These are phyloP conservation scores for Podaxis mareebaensis DNA, from an alignment of 768 basidiomycete species.

Conservation along the genomic window DNA sequence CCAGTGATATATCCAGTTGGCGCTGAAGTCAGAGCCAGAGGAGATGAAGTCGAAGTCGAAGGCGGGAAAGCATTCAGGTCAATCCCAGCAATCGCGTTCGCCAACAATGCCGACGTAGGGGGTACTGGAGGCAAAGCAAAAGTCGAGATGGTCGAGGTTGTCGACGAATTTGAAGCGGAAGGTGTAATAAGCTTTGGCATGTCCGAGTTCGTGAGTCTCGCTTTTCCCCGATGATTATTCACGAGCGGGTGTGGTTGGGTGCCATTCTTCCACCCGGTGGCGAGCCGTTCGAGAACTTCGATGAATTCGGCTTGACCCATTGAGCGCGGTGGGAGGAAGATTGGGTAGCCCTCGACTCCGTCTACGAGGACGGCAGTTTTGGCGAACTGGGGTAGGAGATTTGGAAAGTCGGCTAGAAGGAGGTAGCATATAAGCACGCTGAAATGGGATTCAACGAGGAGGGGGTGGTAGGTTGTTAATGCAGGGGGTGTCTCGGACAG, in stretches of 20 bases:
- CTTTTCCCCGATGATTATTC: conserved; percentile 35
- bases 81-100: conserved; percentile 10
- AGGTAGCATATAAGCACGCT: conserved; percentile 73
- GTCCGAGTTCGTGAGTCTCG: conserved; percentile 39
- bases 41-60: conserved; percentile 18
- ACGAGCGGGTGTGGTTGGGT: conserved; percentile 54
- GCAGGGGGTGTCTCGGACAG: conserved; percentile 50
- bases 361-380: conserved; percentile 71
- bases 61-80: conserved; percentile 3
- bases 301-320: conserved; percentile 91
- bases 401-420: conserved; percentile 74
- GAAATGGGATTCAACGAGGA: conserved; percentile 86
- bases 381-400: conserved; percentile 63
- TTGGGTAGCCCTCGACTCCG: conserved; percentile 84
- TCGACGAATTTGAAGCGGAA: conserved; percentile 18
- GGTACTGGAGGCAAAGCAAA: conserved; percentile 1
- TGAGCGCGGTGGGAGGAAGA: conserved; percentile 84
- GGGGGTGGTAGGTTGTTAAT: conserved; percentile 89
- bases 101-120: conserved; percentile 13
- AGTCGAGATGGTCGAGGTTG: not conserved
- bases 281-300: conserved; percentile 81
- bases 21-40: conserved; percentile 9
- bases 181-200: conserved; percentile 30
- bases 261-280: conserved; percentile 72
- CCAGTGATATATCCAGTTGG: not conserved